Conservation (phyloP, 768 basidiomycete genomes). For the Calvatia gigantea region DNA sequence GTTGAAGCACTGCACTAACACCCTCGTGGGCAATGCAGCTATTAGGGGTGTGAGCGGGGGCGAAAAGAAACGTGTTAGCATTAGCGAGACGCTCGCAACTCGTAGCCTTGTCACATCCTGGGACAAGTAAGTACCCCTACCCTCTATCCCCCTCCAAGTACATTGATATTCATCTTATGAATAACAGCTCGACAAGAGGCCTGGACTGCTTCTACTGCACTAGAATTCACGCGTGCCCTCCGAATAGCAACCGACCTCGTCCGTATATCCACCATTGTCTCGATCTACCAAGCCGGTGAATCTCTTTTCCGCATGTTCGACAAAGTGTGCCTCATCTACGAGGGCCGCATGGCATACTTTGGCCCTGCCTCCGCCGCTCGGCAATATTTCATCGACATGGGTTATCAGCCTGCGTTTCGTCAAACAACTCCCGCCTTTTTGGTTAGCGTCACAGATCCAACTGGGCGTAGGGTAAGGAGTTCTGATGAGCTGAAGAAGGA, state of each 20-base stretch:
- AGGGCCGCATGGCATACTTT: conserved; percentile 74
- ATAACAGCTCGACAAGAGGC: conserved; percentile 59
- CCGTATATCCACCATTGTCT: conserved; percentile 60
- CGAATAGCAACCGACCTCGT: conserved; percentile 60
- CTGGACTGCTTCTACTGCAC: conserved; percentile 68
- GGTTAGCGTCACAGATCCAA: conserved; percentile 56
- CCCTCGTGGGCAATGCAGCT: conserved; percentile 73
- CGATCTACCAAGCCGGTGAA: conserved; percentile 84
- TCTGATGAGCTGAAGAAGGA: conserved; percentile 15
- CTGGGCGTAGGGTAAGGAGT: conserved; percentile 41
- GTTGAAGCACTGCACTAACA: conserved; percentile 65
- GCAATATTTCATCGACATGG: conserved; percentile 73
- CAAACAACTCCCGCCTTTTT: conserved; percentile 69
- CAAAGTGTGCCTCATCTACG: conserved; percentile 75
- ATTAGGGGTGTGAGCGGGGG: conserved; percentile 76
- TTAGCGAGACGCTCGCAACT: conserved; percentile 57
- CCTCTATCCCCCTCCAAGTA: neutral
- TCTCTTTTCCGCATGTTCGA: conserved; percentile 58
- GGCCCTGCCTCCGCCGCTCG: conserved; percentile 63
- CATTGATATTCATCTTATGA: neutral
- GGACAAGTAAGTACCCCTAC: conserved; percentile 60
- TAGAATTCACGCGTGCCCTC: conserved; percentile 68
- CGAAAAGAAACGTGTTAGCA: conserved; percentile 73
- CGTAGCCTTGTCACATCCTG: conserved; percentile 63
- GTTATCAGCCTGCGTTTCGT: conserved; percentile 52